Percentiles rank a stretch among this genome's conserved stretches.
These are phyloP conservation scores for Lichenothelia convexa DNA, from an alignment of 495 filamentous ascomycete genomes.

Conservation along the genomic window DNA sequence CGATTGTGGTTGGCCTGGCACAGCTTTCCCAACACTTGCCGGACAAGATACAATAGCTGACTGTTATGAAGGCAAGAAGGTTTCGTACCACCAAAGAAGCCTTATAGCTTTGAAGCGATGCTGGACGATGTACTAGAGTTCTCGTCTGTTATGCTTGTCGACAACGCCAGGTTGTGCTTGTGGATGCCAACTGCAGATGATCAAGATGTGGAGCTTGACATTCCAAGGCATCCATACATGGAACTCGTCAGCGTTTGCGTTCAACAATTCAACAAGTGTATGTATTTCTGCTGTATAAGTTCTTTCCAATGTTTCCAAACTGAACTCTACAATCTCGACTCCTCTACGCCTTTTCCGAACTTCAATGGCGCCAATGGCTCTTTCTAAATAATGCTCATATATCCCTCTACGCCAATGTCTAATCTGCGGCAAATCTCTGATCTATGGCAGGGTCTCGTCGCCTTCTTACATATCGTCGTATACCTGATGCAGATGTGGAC, in stretches of 20 bases:
- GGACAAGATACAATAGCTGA: no score
- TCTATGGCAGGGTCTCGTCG: constrained; percentile 52
- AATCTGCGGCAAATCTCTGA: constrained; percentile 4
- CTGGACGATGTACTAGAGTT: constrained; percentile 78
- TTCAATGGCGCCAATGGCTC: not conserved
- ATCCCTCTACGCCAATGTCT: not conserved
- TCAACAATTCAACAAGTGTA: constrained; percentile 79
- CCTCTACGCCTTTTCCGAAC: not conserved
- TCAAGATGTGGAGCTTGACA: constrained; percentile 44
- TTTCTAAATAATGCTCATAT: not conserved
- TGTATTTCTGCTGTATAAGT: constrained; percentile 9
- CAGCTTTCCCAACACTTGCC: not conserved
- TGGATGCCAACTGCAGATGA: constrained; percentile 91
- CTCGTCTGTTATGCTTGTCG: constrained; percentile 58
- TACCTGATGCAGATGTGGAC: constrained; percentile 40
- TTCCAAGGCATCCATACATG: constrained; percentile 62
- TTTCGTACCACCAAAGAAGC: constrained; percentile 79
- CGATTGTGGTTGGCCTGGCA: not conserved
- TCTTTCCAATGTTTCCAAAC: no score
- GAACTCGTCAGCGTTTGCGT: constrained; percentile 62
- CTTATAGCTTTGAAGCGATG: constrained; percentile 82
- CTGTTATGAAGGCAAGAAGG: constrained; percentile 34
- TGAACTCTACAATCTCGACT: not conserved
- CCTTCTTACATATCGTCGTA: constrained; percentile 66
- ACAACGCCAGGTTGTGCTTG: constrained; percentile 63